Evolutionary conservation across 257 asterid species (phyloP).

Genomic region (Przewalskia tangutica): DNA sequence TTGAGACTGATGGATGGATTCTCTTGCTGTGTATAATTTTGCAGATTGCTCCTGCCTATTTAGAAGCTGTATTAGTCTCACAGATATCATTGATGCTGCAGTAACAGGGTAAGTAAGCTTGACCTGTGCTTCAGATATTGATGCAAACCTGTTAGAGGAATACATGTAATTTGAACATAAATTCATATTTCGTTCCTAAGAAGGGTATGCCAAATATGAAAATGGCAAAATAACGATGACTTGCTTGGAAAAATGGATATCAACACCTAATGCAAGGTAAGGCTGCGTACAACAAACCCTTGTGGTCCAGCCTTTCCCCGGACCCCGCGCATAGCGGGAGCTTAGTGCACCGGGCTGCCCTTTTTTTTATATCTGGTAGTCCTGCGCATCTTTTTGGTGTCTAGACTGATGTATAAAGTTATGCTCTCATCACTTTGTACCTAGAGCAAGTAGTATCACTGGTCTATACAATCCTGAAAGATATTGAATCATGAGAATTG

Average conservation of each 20-base stretch:
- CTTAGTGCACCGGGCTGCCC: no score
- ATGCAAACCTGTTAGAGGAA: neutral
- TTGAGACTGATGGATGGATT: neutral
- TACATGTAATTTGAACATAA: neutral
- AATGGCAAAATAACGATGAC: neutral
- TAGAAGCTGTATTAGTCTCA: constrained; percentile 49
- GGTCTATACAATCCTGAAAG: neutral
- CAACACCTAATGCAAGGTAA: neutral
- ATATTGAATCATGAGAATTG: neutral
- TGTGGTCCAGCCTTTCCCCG: no score
- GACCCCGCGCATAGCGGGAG: no score
- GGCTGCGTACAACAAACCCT: no score
- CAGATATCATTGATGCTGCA: constrained; percentile 65
- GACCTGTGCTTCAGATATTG: neutral
- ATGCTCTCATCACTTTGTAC: neutral
- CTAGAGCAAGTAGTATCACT: neutral
- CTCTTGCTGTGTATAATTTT: neutral
- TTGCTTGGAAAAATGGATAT: neutral
- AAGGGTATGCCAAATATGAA: neutral
- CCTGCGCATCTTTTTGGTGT: neutral
- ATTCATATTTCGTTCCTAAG: neutral
- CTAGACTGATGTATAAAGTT: neutral
- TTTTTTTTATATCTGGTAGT: neutral
- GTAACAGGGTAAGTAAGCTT: constrained; percentile 47
- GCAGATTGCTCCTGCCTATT: constrained; percentile 92